Percentiles rank a stretch among this genome's conserved stretches.
Conservation (phyloP, 73 alveolate species). For the Symbiodinium pilosum region DNA sequence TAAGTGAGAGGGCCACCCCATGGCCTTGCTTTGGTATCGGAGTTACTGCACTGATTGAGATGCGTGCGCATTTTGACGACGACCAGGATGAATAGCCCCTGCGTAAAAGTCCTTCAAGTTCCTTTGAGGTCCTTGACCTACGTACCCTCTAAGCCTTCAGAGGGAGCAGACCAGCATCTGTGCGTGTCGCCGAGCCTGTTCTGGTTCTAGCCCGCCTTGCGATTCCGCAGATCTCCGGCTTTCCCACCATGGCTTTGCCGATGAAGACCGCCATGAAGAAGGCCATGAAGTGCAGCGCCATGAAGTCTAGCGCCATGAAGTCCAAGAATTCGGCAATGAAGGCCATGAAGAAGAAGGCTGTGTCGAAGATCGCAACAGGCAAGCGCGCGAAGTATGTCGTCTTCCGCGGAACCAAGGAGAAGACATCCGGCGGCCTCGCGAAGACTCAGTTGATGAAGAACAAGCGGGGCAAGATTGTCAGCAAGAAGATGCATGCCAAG, state of each 20-base stretch:
- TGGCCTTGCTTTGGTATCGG: too few relatives aligned
- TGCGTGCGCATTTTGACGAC: too few relatives aligned
- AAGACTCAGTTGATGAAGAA: slow-evolving; percentile 10
- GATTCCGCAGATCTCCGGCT: not conserved
- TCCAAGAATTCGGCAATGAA: not conserved
- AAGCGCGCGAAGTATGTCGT: slow-evolving; percentile 11
- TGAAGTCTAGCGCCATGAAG: too few relatives aligned
- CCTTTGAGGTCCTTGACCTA: too few relatives aligned
- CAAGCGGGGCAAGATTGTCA: slow-evolving; percentile 19
- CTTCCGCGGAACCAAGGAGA: slow-evolving; percentile 27
- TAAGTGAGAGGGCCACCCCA: too few relatives aligned
- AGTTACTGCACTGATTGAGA: too few relatives aligned
- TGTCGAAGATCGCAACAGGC: slow-evolving; percentile 21
- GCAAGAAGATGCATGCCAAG: not conserved
- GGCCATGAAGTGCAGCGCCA: not conserved
- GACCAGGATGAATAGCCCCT: too few relatives aligned
- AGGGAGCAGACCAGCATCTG: too few relatives aligned
- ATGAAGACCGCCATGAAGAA: not conserved
- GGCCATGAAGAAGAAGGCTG: slow-evolving; percentile 26
- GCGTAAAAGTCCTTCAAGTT: too few relatives aligned
- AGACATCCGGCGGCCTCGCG: not conserved
- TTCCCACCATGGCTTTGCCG: not conserved
- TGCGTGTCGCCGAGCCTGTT: not conserved
- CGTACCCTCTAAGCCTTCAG: too few relatives aligned
- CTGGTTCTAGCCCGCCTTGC: not conserved